These are phyloP conservation scores for Aspergillus terreus DNA, from an alignment of 2,329 filamentous ascomycete genomes.

Conservation along the genomic window DNA sequence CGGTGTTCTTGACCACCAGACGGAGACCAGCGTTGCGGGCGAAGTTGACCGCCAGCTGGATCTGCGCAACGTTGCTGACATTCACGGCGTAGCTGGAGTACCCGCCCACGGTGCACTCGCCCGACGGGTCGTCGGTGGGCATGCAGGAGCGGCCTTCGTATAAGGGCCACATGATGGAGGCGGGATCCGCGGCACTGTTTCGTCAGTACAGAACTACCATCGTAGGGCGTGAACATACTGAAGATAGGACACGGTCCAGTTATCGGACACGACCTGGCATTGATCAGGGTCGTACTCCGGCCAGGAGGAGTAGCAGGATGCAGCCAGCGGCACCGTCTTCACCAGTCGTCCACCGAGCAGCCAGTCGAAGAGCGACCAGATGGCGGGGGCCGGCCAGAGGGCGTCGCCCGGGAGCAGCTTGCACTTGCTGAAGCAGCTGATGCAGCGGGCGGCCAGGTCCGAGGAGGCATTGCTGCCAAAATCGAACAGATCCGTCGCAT, in stretches of 20 bases:
- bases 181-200: slow-evolving; percentile 19
- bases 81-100: slow-evolving; percentile 35
- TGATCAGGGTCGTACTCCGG: slow-evolving; percentile 18
- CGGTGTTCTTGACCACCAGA: slow-evolving; percentile 43
- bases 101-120: slow-evolving; percentile 26
- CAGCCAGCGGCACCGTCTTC: slow-evolving; percentile 25
- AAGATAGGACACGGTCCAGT: slow-evolving; percentile 24
- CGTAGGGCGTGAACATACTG: slow-evolving; percentile 16
- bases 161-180: slow-evolving; percentile 26
- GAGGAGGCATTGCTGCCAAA: slow-evolving; percentile 17
- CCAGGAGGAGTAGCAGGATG: slow-evolving; percentile 24
- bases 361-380: slow-evolving; percentile 23
- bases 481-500: slow-evolving; percentile 16
- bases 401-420: slow-evolving; percentile 24
- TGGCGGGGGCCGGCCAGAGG: slow-evolving; percentile 17
- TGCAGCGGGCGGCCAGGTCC: neutral
- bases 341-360: slow-evolving; percentile 21
- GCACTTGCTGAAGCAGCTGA: slow-evolving; percentile 12
- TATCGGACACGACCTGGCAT: slow-evolving; percentile 15
- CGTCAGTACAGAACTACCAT: too few species aligned
- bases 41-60: slow-evolving; percentile 31
- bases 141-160: slow-evolving; percentile 25
- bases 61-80: slow-evolving; percentile 29
- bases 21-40: slow-evolving; percentile 29
- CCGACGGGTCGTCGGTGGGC: slow-evolving; percentile 20